Evolutionary conservation across 2,329 filamentous ascomycete species (phyloP).

Genomic region (Exserohilum turcica): DNA sequence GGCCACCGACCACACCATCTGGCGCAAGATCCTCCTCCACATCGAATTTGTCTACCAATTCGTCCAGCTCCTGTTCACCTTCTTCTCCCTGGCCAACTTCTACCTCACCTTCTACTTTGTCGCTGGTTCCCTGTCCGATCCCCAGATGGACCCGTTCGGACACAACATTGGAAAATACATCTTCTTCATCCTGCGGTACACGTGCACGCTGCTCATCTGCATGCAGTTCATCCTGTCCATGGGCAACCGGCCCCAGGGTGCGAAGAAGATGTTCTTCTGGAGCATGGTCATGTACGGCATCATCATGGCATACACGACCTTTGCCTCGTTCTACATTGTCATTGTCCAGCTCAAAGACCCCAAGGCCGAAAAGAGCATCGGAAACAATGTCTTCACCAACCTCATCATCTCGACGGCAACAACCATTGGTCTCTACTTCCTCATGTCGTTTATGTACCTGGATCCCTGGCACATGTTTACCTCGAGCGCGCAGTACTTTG

Average conservation of each 20-base stretch:
- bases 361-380: slow-evolving; percentile 62
- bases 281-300: slow-evolving; percentile 89
- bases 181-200: slow-evolving; percentile 85
- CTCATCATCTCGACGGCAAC: slow-evolving; percentile 87
- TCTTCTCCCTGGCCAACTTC: slow-evolving; percentile 98
- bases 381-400: slow-evolving; percentile 92
- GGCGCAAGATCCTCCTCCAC: slow-evolving; percentile 88
- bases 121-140: slow-evolving; percentile 83
- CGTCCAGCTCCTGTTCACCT: slow-evolving; percentile 90
- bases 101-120: slow-evolving; percentile 99
- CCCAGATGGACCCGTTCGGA: slow-evolving; percentile 84
- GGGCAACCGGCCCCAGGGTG: slow-evolving; percentile 93
- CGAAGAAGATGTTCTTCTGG: slow-evolving; percentile 84
- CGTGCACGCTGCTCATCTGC: slow-evolving; percentile 83
- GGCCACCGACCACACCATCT: slow-evolving; percentile 86
- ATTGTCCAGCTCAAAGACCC: slow-evolving; percentile 72
- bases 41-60: slow-evolving; percentile 96
- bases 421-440: slow-evolving; percentile 90
- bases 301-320: slow-evolving; percentile 96
- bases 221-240: slow-evolving; percentile 96
- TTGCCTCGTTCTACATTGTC: slow-evolving; percentile 87
- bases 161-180: slow-evolving; percentile 83
- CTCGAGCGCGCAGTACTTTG: slow-evolving; percentile 86
- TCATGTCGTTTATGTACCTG: slow-evolving; percentile 95
- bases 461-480: slow-evolving; percentile 99